These are phyloP conservation scores for Castanopsis chinensis DNA, from an alignment of 306 rosid species.

Conservation along the genomic window DNA sequence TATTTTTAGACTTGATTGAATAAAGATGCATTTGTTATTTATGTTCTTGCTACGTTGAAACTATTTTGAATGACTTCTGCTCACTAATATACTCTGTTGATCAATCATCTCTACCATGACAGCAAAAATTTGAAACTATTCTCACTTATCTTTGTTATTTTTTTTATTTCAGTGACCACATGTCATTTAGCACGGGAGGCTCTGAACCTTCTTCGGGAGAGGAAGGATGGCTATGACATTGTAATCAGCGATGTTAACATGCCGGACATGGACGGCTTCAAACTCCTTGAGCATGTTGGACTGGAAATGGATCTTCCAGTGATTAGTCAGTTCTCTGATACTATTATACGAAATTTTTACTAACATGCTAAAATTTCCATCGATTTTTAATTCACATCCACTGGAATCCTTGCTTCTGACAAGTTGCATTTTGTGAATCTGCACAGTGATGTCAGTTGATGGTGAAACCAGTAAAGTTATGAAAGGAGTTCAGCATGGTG, in stretches of 20 bases:
- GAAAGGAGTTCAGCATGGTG: conserved; percentile 99
- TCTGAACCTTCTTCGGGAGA: conserved; percentile 74
- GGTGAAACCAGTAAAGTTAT: conserved; percentile 97
- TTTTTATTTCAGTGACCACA: conserved; percentile 73
- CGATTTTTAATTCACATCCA: conserved; percentile 22
- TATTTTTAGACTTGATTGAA: neutral
- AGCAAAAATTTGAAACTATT: neutral
- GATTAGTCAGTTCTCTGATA: conserved; percentile 73
- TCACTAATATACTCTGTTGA: conserved; percentile 1
- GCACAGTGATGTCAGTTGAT: conserved; percentile 97
- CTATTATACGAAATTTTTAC: conserved; percentile 27
- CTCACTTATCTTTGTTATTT: conserved; percentile 13
- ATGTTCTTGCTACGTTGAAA: neutral
- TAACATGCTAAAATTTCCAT: conserved; percentile 23
- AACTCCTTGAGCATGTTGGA: conserved; percentile 97
- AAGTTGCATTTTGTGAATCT: conserved; percentile 36
- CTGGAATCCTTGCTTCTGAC: conserved; percentile 38
- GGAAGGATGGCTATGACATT: conserved; percentile 86
- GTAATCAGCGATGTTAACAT: conserved; percentile 98
- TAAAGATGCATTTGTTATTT: neutral
- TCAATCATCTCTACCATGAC: conserved; percentile 7
- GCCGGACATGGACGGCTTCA: conserved; percentile 99
- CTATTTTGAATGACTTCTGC: conserved; percentile 1
- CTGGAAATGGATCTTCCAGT: conserved; percentile 99
- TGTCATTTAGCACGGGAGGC: conserved; percentile 88